Evolutionary conservation across 2,329 filamentous ascomycete genomes (phyloP), one percentile per base, ranked within the genome.

Genomic region (Xylaria hypoxylon): DNA sequence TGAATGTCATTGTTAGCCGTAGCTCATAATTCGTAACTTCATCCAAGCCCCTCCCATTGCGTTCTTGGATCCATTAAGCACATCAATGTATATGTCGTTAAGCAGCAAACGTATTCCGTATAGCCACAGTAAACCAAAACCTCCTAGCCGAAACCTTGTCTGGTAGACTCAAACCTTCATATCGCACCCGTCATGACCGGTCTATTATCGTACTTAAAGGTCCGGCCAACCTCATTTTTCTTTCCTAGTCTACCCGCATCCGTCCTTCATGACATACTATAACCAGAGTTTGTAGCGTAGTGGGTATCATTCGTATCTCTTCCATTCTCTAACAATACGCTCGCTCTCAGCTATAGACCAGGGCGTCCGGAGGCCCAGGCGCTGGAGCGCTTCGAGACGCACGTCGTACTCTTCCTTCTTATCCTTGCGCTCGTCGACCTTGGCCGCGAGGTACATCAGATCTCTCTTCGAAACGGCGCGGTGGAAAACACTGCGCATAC

Each of bases 401-500:
- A 26, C 58, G 8, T 64, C 52, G 17, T 90, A 87, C 50, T 87
- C 83, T 15, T 83, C 78, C 75, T 92, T 89, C 48, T 88, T 85
- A 2, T 84, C 82, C 71, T 86, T 83, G 71, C 89, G 82, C 71
- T 91, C 87, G 52, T 85, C 80, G 38, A 89, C 81, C 72, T 86
- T 87, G 24, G 69, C 71, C 47, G 84, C 81, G 44, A 97, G 78
- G 69, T 89, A 90, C 26, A 83, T 82, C 63, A 90, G 84, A 73
- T 97, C 92, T 59, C 90, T 86, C 40, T 85, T 84, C 62, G 85
- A 81, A 50, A 92, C 89, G 0, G 91, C 90, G 33, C 87, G 84
- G 31, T 81, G 79, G 75, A 96, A 97, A 1, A 92, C 84, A 0
- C 85, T 84, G 45, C 93, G 85, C 93, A 97, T 97, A 17, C 91